phyloP scores from a whole-genome alignment of 208 protist species.

The Leishmania martiniquensis region DNA sequence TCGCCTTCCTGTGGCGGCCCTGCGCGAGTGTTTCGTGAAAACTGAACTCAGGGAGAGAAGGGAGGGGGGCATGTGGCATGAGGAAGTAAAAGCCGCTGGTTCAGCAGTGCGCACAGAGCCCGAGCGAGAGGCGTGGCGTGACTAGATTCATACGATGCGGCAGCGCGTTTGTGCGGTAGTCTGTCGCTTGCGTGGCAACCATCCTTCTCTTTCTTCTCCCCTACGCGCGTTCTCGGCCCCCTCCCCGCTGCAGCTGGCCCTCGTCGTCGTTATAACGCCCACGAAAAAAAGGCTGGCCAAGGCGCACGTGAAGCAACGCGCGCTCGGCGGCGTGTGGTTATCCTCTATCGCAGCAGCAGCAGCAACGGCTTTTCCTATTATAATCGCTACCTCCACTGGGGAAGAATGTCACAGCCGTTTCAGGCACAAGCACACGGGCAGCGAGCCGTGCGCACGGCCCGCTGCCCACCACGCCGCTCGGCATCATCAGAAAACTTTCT shows the following conservation, averaged over 20 bases:
- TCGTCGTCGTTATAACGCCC: background rate
- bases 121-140: no score
- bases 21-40: background rate
- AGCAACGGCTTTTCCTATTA: no score
- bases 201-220: background rate
- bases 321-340: no score
- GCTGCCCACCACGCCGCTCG: no score
- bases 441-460: no score
- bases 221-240: background rate
- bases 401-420: no score
- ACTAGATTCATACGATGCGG: no score
- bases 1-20: background rate
- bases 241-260: background rate
- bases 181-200: background rate
- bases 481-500: background rate
- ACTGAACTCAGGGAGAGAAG: background rate
- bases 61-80: background rate
- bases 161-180: background rate
- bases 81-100: background rate
- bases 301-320: background rate
- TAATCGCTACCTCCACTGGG: no score
- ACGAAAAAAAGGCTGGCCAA: background rate
- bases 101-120: background rate
- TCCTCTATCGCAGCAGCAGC: no score
- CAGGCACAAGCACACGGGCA: no score